phyloP scores from a whole-genome alignment of 352 stramenopile genomes.

The Phytophthora ramorum region DNA sequence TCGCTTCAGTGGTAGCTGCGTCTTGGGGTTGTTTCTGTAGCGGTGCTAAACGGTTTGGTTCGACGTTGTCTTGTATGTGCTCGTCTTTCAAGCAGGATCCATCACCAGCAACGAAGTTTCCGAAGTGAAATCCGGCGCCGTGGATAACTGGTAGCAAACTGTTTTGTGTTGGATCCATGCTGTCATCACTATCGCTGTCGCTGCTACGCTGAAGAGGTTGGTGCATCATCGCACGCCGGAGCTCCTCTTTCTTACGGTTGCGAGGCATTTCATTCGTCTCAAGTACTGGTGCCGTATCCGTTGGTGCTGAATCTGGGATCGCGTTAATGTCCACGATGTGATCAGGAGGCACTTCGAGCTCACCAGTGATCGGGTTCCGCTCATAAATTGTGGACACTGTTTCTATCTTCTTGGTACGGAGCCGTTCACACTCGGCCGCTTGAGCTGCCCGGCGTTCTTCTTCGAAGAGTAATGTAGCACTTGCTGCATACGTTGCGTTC shows the following conservation, averaged over 20 bases:
- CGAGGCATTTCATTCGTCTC: constrained; percentile 1
- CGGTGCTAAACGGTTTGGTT: not conserved
- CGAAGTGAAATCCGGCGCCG: constrained; percentile 37
- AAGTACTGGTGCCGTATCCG: not conserved
- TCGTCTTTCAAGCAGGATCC: not conserved
- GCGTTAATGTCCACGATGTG: constrained; percentile 41
- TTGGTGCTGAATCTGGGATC: not conserved
- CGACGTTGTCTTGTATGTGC: not conserved
- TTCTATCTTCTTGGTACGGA: constrained; percentile 10
- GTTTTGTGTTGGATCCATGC: not conserved
- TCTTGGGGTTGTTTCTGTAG: not conserved
- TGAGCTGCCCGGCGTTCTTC: constrained; percentile 38
- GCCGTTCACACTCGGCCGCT: constrained; percentile 17
- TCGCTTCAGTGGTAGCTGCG: constrained; percentile 31
- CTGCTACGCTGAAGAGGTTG: constrained; percentile 11
- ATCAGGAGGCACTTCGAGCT: constrained; percentile 43
- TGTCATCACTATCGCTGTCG: constrained; percentile 16
- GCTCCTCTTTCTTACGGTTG: constrained; percentile 46
- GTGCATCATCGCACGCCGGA: constrained; percentile 37
- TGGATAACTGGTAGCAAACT: constrained; percentile 37
- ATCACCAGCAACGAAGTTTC: constrained; percentile 41
- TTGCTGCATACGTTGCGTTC: constrained; percentile 55
- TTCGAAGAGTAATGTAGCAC: constrained; percentile 60
- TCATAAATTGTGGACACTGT: constrained; percentile 23
- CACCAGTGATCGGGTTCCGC: constrained; percentile 50